Percentiles rank a stretch among this genome's conserved stretches.
phyloP scores from a whole-genome alignment of 2,329 filamentous ascomycete genomes.

The Claviceps capensis region DNA sequence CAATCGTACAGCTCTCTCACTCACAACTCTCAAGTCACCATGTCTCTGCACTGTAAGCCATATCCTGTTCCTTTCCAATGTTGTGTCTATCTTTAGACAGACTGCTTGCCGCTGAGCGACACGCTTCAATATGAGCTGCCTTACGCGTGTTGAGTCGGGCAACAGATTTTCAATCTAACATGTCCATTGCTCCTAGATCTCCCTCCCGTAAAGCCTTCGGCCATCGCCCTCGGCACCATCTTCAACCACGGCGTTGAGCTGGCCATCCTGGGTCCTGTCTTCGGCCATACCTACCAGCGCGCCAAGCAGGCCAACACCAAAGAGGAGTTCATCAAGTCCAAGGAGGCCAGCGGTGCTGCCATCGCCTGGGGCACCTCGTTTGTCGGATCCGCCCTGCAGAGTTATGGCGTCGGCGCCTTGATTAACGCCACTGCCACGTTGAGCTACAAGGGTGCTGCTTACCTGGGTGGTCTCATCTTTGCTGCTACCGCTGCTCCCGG shows the following conservation, averaged over 20 bases:
- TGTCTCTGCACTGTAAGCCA: conserved; percentile 46
- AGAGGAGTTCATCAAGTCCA: conserved; percentile 90
- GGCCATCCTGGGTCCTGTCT: conserved; percentile 75
- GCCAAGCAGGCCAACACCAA: conserved; percentile 85
- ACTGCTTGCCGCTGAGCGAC: neutral
- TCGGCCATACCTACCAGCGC: conserved; percentile 88
- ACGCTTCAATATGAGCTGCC: neutral
- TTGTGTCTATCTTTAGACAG: neutral
- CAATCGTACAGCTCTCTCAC: neutral
- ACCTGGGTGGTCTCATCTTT: conserved; percentile 85
- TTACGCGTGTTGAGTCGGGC: neutral
- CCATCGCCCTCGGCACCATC: conserved; percentile 86
- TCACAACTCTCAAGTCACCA: conserved; percentile 18
- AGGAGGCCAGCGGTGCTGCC: conserved; percentile 79
- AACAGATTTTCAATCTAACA: neutral
- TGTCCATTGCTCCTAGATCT: conserved; percentile 29
- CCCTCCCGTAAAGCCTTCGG: conserved; percentile 84
- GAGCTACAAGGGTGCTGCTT: conserved; percentile 93
- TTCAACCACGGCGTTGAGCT: conserved; percentile 92
- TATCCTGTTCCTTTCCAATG: neutral
- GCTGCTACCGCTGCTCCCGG: conserved; percentile 76
- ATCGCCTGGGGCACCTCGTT: conserved; percentile 84
- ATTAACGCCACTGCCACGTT: conserved; percentile 92
- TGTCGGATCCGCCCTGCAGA: conserved; percentile 75
- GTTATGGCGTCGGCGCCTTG: conserved; percentile 77